Evolutionary conservation across 208 protist genomes (phyloP).

Genomic region (Wallacemonas sp.): DNA sequence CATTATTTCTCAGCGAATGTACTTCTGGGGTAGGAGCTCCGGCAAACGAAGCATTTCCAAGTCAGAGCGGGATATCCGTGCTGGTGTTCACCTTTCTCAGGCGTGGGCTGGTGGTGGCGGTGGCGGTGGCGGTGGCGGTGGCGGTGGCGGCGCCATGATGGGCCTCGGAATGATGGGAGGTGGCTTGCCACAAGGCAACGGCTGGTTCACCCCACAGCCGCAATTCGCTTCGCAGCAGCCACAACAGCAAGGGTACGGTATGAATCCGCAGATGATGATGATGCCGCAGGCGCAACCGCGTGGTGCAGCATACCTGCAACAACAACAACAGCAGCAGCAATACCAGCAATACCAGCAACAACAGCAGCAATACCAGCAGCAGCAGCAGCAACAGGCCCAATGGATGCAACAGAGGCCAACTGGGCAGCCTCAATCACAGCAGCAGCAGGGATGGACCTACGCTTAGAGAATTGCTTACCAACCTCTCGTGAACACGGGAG

Average conservation of each 20-base stretch:
- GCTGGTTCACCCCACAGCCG: conserved; percentile 1
- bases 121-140: background rate
- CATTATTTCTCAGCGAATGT: conserved; percentile 50
- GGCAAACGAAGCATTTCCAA: conserved; percentile 44
- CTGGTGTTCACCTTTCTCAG: conserved; percentile 36
- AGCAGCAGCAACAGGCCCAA: conserved; percentile 8
- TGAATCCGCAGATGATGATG: conserved; percentile 9
- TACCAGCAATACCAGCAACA: conserved; percentile 12
- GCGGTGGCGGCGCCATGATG: background rate
- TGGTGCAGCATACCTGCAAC: background rate
- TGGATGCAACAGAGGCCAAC: no score
- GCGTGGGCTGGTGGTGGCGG: background rate
- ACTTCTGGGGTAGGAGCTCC: conserved; percentile 44
- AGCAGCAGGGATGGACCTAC: conserved; percentile 6
- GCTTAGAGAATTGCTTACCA: background rate
- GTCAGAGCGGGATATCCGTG: conserved; percentile 70
- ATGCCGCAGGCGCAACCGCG: background rate
- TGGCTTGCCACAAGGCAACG: background rate
- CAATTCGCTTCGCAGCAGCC: background rate
- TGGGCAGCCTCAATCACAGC: conserved; percentile 13
- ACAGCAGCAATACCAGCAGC: background rate
- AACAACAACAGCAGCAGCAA: background rate
- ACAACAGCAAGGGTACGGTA: background rate
- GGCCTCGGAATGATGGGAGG: conserved; percentile 11
- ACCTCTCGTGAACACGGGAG: no score